Evolutionary conservation across 805 yeast species (phyloP).

Genomic region (Candida takata): DNA sequence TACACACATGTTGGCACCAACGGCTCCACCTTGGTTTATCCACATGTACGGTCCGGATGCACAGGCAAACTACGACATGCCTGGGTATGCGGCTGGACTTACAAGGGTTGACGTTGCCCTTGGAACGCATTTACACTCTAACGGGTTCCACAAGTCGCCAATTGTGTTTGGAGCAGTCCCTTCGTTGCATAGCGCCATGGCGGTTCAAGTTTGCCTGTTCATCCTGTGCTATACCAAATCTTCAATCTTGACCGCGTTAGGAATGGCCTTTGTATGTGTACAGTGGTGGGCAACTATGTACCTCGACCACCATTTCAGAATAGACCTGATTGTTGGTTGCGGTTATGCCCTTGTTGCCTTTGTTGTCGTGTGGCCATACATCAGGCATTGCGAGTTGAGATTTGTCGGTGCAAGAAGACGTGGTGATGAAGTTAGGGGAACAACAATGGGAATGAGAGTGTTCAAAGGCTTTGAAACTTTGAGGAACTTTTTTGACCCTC

Average conservation of each 20-base stretch:
- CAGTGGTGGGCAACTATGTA: constrained; percentile 78
- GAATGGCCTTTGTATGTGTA: constrained; percentile 37
- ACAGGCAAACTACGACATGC: constrained; percentile 51
- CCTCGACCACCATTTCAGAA: constrained; percentile 64
- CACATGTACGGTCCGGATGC: constrained; percentile 51
- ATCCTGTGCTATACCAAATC: constrained; percentile 36
- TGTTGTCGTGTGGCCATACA: constrained; percentile 31
- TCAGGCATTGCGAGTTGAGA: constrained; percentile 27
- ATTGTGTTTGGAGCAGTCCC: constrained; percentile 65
- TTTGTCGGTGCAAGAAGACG: constrained; percentile 27
- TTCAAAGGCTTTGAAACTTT: constrained; percentile 38
- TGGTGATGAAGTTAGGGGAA: constrained; percentile 35
- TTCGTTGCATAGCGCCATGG: constrained; percentile 61
- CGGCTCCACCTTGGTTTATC: constrained; percentile 72
- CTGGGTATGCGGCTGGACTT: constrained; percentile 67
- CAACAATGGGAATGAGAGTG: constrained; percentile 61
- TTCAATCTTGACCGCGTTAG: constrained; percentile 23
- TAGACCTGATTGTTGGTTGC: constrained; percentile 53
- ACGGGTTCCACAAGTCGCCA: constrained; percentile 61
- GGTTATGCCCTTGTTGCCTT: constrained; percentile 42
- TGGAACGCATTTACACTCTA: constrained; percentile 52
- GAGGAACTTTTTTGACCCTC: constrained; percentile 50
- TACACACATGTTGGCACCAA: constrained; percentile 58
- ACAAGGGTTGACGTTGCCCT: constrained; percentile 56
- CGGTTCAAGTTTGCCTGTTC: constrained; percentile 37